A percentile compares a stretch with the other conserved stretches of the same genome.
Conservation (phyloP, 1,284 basidiomycete species). For the Agroathelia rolfsii region DNA sequence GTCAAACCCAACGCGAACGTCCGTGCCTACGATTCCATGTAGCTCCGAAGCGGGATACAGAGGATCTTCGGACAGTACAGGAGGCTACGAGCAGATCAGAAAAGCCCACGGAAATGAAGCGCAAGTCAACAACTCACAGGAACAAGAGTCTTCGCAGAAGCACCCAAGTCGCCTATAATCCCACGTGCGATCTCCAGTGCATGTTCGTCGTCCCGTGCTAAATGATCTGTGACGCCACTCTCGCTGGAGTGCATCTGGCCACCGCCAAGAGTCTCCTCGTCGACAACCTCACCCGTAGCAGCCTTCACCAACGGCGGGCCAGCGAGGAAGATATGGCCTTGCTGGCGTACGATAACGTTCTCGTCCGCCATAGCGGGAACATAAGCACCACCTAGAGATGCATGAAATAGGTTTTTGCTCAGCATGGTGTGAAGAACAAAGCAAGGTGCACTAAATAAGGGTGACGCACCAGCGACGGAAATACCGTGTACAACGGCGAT, state of each 20-base stretch:
- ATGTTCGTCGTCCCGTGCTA: slow-evolving; percentile 83
- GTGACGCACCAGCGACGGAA: slow-evolving; percentile 69
- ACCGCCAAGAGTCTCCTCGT: slow-evolving; percentile 87
- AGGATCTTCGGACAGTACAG: slow-evolving; percentile 55
- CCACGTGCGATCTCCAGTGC: slow-evolving; percentile 79
- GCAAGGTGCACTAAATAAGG: slow-evolving; percentile 2
- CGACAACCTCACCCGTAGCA: slow-evolving; percentile 88
- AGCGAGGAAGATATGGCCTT: slow-evolving; percentile 93
- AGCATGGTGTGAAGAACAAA: slow-evolving; percentile 3
- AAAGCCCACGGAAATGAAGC: too few relatives aligned
- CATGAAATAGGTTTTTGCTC: too few relatives aligned
- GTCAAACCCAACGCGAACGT: slow-evolving; percentile 81
- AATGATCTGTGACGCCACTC: slow-evolving; percentile 89
- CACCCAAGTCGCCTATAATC: slow-evolving; percentile 74
- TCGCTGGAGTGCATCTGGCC: slow-evolving; percentile 92
- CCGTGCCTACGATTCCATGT: slow-evolving; percentile 86
- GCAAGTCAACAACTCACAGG: slow-evolving; percentile 30
- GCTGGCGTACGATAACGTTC: slow-evolving; percentile 89
- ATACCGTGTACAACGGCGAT: slow-evolving; percentile 92
- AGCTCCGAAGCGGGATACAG: slow-evolving; percentile 76
- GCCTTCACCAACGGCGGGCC: slow-evolving; percentile 94
- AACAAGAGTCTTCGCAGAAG: slow-evolving; percentile 37
- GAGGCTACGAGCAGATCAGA: slow-evolving; percentile 34
- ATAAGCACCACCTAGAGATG: slow-evolving; percentile 66
- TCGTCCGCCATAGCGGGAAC: slow-evolving; percentile 96